phyloP scores from a whole-genome alignment of 2,329 filamentous ascomycete species.

The Ophiosphaerella korrae region DNA sequence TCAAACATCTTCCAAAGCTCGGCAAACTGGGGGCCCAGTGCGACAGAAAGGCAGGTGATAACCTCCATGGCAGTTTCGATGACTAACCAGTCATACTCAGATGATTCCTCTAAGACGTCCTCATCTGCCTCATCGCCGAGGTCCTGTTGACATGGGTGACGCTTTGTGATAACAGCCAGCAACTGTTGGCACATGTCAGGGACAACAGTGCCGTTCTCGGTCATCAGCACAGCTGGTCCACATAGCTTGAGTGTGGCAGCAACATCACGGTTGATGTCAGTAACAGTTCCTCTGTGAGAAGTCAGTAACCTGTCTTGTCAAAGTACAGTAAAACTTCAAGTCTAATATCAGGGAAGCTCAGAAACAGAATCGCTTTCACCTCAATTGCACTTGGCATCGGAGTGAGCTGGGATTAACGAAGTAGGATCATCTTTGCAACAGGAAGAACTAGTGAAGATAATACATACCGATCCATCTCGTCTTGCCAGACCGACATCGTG shows the following conservation, averaged over 20 bases:
- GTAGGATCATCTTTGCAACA: conserved; percentile 72
- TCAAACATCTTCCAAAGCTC: conserved; percentile 97
- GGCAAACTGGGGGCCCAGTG: conserved; percentile 78
- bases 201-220: conserved; percentile 67
- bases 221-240: conserved; percentile 81
- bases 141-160: conserved; percentile 91
- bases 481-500: conserved; percentile 83
- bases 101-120: conserved; percentile 71
- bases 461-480: conserved; percentile 92
- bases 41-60: conserved; percentile 79
- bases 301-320: conserved; percentile 23
- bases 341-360: conserved; percentile 56
- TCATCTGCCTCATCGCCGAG: conserved; percentile 78
- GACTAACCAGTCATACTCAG: conserved; percentile 97
- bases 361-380: conserved; percentile 78
- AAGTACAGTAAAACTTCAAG: conserved; percentile 18
- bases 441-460: conserved; percentile 3
- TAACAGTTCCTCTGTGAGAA: conserved; percentile 74
- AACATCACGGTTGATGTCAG: conserved; percentile 93
- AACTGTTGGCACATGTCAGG: conserved; percentile 78
- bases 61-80: conserved; percentile 94
- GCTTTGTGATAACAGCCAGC: conserved; percentile 80
- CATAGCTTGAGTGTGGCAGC: conserved; percentile 89
- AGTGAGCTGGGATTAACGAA: conserved; percentile 99
- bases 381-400: conserved; percentile 87